A percentile compares a stretch with the other conserved stretches of the same genome.
Evolutionary conservation across 208 protist species (phyloP).

Genomic region (Acanthamoeba triangularis): DNA sequence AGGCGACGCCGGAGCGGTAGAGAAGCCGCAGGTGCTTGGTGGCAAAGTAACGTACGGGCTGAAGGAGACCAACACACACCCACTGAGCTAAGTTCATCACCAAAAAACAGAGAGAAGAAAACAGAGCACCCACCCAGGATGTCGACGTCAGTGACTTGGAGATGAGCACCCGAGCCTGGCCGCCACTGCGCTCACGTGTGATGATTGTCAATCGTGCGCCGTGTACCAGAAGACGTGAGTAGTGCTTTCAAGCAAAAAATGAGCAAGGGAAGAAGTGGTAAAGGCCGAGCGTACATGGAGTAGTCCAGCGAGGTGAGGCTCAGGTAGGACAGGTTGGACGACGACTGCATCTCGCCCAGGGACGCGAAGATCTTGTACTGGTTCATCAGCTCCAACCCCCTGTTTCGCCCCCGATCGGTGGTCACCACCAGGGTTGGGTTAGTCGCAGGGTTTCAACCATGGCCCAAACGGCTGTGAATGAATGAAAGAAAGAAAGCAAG

Average conservation of each 20-base stretch:
- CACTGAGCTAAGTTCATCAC: too few species aligned
- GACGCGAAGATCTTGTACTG: constrained; percentile 81
- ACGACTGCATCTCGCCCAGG: constrained; percentile 80
- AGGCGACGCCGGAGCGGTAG: constrained; percentile 77
- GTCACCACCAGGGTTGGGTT: too few species aligned
- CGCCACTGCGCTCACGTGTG: not conserved
- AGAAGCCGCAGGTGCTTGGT: constrained; percentile 79
- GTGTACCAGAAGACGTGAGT: not conserved
- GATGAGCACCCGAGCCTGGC: not conserved
- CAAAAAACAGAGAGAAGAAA: too few species aligned
- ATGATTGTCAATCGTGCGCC: not conserved
- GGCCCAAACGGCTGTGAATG: not conserved
- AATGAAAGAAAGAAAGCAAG: not conserved
- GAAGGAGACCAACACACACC: not conserved
- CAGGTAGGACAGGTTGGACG: constrained; percentile 73
- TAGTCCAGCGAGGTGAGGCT: constrained; percentile 86
- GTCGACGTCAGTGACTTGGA: constrained; percentile 19
- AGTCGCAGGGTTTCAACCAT: not conserved
- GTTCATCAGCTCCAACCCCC: constrained; percentile 80
- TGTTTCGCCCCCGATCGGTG: not conserved
- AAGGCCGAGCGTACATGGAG: constrained; percentile 76
- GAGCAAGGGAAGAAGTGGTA: constrained; percentile 45
- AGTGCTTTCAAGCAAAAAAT: not conserved
- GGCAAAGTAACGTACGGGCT: constrained; percentile 59
- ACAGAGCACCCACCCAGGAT: not conserved